These are phyloP conservation scores for Didymosphaeria variabile DNA, from an alignment of 2,329 filamentous ascomycete genomes.

Conservation along the genomic window DNA sequence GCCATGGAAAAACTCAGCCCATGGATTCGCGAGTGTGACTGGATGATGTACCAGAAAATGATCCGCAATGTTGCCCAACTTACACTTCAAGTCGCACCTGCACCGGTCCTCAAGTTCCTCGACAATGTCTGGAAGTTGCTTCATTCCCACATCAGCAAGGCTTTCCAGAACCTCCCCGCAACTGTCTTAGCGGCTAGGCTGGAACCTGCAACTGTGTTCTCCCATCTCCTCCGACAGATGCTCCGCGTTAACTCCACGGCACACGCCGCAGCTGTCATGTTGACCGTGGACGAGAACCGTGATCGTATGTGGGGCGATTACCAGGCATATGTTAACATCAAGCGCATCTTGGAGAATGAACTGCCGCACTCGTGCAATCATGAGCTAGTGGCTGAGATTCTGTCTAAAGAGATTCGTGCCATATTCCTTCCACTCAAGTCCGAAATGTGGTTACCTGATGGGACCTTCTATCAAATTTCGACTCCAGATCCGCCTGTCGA, in stretches of 20 bases:
- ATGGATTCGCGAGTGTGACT: conserved; percentile 97
- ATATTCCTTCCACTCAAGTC: conserved; percentile 75
- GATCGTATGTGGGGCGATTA: conserved; percentile 97
- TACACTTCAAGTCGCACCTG: conserved; percentile 89
- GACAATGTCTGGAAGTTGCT: conserved; percentile 85
- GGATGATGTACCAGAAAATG: conserved; percentile 96
- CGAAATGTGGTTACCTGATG: conserved; percentile 69
- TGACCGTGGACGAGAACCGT: conserved; percentile 86
- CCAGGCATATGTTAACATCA: conserved; percentile 69
- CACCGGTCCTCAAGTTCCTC: conserved; percentile 84
- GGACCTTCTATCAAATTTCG: conserved; percentile 54
- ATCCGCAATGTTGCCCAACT: conserved; percentile 89
- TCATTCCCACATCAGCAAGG: conserved; percentile 81
- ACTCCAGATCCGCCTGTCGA: conserved; percentile 37
- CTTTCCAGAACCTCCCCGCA: conserved; percentile 83
- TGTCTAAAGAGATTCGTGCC: conserved; percentile 70
- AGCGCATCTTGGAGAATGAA: conserved; percentile 65
- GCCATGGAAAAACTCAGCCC: conserved; percentile 80
- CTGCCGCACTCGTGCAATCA: conserved; percentile 62
- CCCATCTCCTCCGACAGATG: conserved; percentile 83
- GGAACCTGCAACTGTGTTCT: conserved; percentile 87
- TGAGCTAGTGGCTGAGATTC: conserved; percentile 64
- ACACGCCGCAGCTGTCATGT: conserved; percentile 91
- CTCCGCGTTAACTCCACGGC: conserved; percentile 92
- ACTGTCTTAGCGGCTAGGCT: conserved; percentile 90